These are phyloP conservation scores for Thermoascus crustaceus DNA, from an alignment of 2,329 filamentous ascomycete genomes.

Conservation along the genomic window DNA sequence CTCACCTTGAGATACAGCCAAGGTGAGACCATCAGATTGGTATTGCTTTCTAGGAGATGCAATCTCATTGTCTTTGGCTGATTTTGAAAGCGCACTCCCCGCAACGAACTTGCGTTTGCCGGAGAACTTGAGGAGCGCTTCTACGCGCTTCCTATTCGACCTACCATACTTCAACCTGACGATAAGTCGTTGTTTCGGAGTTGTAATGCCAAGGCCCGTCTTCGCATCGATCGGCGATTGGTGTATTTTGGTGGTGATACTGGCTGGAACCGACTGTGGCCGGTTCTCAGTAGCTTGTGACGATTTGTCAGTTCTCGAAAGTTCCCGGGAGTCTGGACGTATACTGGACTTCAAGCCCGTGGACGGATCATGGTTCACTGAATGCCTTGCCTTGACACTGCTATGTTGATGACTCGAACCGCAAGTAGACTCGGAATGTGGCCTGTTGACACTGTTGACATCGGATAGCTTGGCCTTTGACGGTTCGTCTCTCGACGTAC, in stretches of 20 bases:
- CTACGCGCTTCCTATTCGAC: slow-evolving; percentile 40
- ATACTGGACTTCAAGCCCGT: slow-evolving; percentile 6
- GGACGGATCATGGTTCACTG: slow-evolving; percentile 9
- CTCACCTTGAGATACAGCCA: too few species aligned
- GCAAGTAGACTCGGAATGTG: slow-evolving; percentile 13
- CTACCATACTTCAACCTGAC: slow-evolving; percentile 47
- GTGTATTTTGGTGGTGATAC: background rate
- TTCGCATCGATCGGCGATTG: background rate
- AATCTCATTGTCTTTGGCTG: slow-evolving; percentile 15
- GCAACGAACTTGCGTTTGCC: slow-evolving; percentile 26
- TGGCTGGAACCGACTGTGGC: background rate
- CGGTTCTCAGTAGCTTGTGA: slow-evolving; percentile 7
- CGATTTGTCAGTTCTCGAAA: slow-evolving; percentile 6
- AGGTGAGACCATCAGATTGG: too few species aligned
- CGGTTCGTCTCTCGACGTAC: slow-evolving; percentile 13
- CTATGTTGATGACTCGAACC: slow-evolving; percentile 10
- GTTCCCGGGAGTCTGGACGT: slow-evolving; percentile 6
- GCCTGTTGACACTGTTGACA: slow-evolving; percentile 7
- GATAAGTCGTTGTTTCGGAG: slow-evolving; percentile 27
- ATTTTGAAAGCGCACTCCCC: slow-evolving; percentile 18
- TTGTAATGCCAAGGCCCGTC: background rate
- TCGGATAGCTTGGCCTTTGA: slow-evolving; percentile 12
- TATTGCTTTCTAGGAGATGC: slow-evolving; percentile 13
- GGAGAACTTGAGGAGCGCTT: slow-evolving; percentile 37
- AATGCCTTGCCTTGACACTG: slow-evolving; percentile 7